Conservation (phyloP, 306 rosid genomes). For the Heteromeles arbutifolia region DNA sequence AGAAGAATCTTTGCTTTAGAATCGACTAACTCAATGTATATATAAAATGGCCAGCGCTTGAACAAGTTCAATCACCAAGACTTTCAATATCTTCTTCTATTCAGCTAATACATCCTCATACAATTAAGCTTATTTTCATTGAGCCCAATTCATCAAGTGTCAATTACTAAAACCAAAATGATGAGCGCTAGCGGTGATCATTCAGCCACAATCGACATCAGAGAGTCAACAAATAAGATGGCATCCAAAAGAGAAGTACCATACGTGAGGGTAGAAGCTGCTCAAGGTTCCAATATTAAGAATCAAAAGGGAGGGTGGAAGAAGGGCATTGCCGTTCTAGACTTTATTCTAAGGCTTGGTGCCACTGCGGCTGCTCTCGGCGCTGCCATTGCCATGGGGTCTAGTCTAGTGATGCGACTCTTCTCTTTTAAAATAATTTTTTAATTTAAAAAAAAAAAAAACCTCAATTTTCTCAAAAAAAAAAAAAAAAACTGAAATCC, state of each 20-base stretch:
- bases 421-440: no score
- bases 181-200: background rate
- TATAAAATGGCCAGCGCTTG: background rate
- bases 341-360: conserved; percentile 55
- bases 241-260: conserved; percentile 37
- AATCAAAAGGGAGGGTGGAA: conserved; percentile 41
- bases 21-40: background rate
- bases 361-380: conserved; percentile 40
- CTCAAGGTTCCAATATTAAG: background rate
- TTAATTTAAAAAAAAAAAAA: no score
- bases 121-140: background rate
- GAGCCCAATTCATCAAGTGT: background rate
- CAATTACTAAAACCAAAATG: conserved; percentile 22
- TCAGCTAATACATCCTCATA: background rate
- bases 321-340: conserved; percentile 51
- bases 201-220: conserved; percentile 27
- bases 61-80: background rate
- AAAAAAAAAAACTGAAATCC: no score
- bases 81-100: no score
- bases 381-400: conserved; percentile 54
- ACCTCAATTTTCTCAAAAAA: no score
- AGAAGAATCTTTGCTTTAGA: background rate
- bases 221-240: conserved; percentile 20
- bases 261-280: conserved; percentile 7
- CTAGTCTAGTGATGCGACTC: conserved; percentile 37